Conservation (phyloP, 208 protist genomes). For the Leishmania major region DNA sequence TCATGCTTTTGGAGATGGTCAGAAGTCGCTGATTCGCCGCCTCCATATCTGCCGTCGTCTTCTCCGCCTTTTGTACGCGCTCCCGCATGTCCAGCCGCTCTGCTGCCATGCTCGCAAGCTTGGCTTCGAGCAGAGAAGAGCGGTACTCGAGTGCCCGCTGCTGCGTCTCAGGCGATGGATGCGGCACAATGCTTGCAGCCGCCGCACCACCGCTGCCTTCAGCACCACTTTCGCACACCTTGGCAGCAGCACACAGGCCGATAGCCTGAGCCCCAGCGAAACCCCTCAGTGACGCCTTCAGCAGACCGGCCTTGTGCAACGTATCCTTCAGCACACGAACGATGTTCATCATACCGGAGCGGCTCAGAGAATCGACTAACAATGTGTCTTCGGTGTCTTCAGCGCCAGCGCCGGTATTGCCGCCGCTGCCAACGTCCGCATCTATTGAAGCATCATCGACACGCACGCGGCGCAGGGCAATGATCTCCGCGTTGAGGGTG, state of each 20-base stretch:
- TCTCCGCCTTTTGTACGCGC: constrained; percentile 28
- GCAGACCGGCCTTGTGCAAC: constrained; percentile 22
- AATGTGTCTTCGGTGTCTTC: neutral
- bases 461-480: neutral
- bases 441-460: neutral
- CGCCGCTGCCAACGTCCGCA: too few species aligned
- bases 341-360: constrained; percentile 32
- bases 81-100: constrained; percentile 31
- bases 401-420: neutral
- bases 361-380: constrained; percentile 23
- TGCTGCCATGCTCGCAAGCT: constrained; percentile 23
- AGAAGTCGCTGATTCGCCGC: constrained; percentile 42
- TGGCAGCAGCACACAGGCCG: constrained; percentile 14
- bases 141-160: constrained; percentile 11
- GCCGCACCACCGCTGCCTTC: neutral
- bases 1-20: constrained; percentile 36
- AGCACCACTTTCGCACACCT: neutral
- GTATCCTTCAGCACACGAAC: constrained; percentile 27
- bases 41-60: constrained; percentile 20
- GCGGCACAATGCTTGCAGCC: neutral
- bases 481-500: constrained; percentile 7
- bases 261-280: constrained; percentile 4
- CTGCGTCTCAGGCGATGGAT: constrained; percentile 17
- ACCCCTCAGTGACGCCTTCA: constrained; percentile 10
- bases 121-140: constrained; percentile 21